These are phyloP conservation scores for Arabidopsis hybrid DNA, from an alignment of 441 rosid genomes.

Conservation along the genomic window DNA sequence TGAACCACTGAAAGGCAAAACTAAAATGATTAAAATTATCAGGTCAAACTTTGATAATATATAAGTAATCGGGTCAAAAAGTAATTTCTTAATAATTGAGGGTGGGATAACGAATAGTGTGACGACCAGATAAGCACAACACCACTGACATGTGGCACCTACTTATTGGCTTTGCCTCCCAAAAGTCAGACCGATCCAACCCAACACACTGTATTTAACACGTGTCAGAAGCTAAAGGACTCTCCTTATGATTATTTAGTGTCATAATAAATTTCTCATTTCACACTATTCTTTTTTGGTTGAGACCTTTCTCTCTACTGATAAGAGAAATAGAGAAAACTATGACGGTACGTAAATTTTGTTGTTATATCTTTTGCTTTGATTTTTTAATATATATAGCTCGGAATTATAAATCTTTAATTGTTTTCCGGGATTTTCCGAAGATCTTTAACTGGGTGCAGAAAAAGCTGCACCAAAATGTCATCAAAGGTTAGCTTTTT, in stretches of 20 bases:
- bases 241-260: conserved; percentile 7
- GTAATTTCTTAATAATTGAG: conserved; percentile 23
- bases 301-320: conserved; percentile 7
- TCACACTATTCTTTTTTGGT: conserved; percentile 11
- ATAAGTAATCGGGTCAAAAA: conserved; percentile 29
- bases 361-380: neutral
- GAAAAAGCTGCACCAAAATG: conserved; percentile 56
- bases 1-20: conserved; percentile 2
- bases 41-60: conserved; percentile 11
- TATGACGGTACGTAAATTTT: conserved; percentile 41
- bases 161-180: conserved; percentile 35
- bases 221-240: conserved; percentile 29
- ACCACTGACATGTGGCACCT: conserved; percentile 39
- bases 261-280: conserved; percentile 19
- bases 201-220: conserved; percentile 29
- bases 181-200: conserved; percentile 32
- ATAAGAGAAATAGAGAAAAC: conserved; percentile 21
- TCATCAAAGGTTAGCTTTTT: conserved; percentile 55
- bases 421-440: conserved; percentile 15
- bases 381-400: neutral
- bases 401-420: neutral
- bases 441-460: conserved; percentile 78
- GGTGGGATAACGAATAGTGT: conserved; percentile 12
- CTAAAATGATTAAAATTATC: conserved; percentile 5
- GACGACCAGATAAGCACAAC: conserved; percentile 33